Evolutionary conservation across 805 yeast species (phyloP).

Genomic region (Blastobotrys chiropterorum): DNA sequence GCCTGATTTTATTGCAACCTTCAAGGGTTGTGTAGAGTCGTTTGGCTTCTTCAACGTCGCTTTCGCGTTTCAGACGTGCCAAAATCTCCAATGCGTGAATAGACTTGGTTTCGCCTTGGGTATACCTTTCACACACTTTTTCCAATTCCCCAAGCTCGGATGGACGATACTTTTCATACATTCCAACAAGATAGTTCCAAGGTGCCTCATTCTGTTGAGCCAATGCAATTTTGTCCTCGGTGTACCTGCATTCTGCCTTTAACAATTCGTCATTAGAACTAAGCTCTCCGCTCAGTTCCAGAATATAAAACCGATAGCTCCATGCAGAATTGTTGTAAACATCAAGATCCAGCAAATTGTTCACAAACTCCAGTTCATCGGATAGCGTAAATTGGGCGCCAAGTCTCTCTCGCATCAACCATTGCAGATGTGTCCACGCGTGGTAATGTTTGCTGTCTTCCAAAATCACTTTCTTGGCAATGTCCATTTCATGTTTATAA

Average conservation of each 20-base stretch:
- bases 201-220: constrained; percentile 80
- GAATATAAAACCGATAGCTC: constrained; percentile 72
- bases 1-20: constrained; percentile 57
- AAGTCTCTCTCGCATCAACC: constrained; percentile 44
- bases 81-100: constrained; percentile 53
- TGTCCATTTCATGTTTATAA: constrained; percentile 47
- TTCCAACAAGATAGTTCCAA: constrained; percentile 77
- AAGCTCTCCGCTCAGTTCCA: constrained; percentile 19
- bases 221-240: constrained; percentile 40
- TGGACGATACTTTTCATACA: constrained; percentile 33
- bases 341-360: constrained; percentile 38
- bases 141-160: constrained; percentile 36
- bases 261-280: constrained; percentile 22
- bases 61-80: constrained; percentile 42
- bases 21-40: constrained; percentile 47
- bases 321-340: constrained; percentile 89
- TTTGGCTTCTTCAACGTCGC: constrained; percentile 31
- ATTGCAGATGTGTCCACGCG: constrained; percentile 89
- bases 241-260: constrained; percentile 48
- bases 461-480: constrained; percentile 46
- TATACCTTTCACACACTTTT: constrained; percentile 41
- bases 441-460: constrained; percentile 90
- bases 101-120: constrained; percentile 23
- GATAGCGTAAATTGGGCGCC: constrained; percentile 9
- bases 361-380: constrained; percentile 33